Base-by-base conservation (phyloP, 1,284 basidiomycete genomes). In the Neonothopanus nambi region DNA sequence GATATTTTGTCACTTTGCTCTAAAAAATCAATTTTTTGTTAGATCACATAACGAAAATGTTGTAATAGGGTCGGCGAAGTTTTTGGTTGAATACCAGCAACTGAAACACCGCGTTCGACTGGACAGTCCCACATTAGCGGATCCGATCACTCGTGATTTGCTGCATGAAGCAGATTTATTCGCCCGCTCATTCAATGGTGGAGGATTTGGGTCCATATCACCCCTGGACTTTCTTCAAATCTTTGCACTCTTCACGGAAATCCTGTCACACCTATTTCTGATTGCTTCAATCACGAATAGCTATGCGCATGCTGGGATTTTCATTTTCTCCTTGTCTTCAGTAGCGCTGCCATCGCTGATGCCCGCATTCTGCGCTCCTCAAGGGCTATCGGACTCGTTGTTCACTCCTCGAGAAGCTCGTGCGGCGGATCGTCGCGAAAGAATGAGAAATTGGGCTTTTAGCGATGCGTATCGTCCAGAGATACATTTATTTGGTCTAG, bases 121-220 rank as follows among this genome's bases (percentile, higher is more conserved):
- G 52, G 89, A 93, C 62, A 78, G 91, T 37, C 89, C 89, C 49
- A 86, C 88, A 4, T 74, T 91, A 44, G 76, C 84, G 44, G 85
- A 91, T 62, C 85, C 89, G 37, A 67, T 75, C 56, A 75, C 88
- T 18, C 81, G 84, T 51, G 88, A 90, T 60, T 77, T 92, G 28
- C 74, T 93, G n/a, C 82, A 87, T 59, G 91, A 93, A 69, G 90
- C 90, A 13, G 91, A 91, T 61, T 77, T 87, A 21, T 89, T 90
- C 62, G 85, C 89, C 41, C 78, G 82, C 54, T 88, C 89, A 6
- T 87, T 92, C 66, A 82, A 78, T 59, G 84, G 84, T 46, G 80
- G 83, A 35, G 77, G 84, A 24, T 86, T 89, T 68, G 85, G 87
- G 38, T 74, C 90, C 28, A 75, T 89, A 58, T 89, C 87, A 1